phyloP scores from a whole-genome alignment of 164 flowering plant species.

The Magnolia changhungtana region DNA sequence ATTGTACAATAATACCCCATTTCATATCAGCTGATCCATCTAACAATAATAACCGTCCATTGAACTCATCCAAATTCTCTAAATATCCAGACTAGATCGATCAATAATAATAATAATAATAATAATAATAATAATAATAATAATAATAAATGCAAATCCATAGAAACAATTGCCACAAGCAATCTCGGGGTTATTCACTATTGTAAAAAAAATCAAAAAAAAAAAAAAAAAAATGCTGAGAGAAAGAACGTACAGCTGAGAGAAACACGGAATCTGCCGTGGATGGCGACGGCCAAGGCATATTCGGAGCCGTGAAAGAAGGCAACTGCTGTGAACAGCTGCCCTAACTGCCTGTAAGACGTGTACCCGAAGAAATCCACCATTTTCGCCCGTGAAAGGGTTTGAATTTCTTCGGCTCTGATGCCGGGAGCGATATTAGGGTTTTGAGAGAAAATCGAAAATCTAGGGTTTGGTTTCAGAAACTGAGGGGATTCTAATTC shows the following conservation, averaged over 20 bases:
- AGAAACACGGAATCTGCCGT: background rate
- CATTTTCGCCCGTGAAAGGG: background rate
- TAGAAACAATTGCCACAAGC: no score
- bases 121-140: no score
- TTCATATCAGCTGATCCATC: no score
- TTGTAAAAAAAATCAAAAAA: no score
- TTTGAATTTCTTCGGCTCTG: background rate
- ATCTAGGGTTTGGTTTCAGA: background rate
- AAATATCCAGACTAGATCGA: no score
- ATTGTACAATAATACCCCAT: no score
- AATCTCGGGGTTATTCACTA: no score
- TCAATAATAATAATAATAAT: no score
- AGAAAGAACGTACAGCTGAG: background rate
- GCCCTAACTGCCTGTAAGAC: background rate
- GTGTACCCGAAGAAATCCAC: background rate
- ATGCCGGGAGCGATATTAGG: background rate
- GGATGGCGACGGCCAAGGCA: background rate
- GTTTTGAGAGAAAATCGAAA: background rate
- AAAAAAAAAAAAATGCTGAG: background rate
- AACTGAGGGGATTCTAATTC: no score
- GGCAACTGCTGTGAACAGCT: background rate
- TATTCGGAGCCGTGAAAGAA: background rate
- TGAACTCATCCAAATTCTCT: no score
- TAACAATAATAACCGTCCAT: no score
- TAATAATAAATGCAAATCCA: no score